A percentile compares a stretch with the other conserved stretches of the same genome.
Evolutionary conservation across 2,329 filamentous ascomycete genomes (phyloP).

Genomic region (Chaetomiaceae sp.): DNA sequence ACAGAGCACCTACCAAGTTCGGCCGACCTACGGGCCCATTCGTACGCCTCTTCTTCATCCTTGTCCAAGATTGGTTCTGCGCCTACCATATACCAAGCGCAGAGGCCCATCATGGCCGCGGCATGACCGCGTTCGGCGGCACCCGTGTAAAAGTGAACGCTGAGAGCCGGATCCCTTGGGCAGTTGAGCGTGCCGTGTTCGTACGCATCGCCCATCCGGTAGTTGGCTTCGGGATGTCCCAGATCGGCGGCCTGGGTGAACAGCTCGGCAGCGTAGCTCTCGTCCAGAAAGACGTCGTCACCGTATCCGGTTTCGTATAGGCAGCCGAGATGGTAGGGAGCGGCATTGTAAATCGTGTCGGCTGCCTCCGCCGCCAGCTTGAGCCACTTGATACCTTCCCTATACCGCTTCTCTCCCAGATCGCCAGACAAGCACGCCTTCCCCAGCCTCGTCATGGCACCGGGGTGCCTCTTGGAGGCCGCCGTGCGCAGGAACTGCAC

Average conservation of each 20-base stretch:
- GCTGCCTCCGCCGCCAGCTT: constrained; percentile 88
- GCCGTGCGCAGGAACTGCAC: constrained; percentile 89
- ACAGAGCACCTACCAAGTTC: constrained; percentile 80
- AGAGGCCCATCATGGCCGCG: constrained; percentile 94
- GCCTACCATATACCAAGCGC: constrained; percentile 97
- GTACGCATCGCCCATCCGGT: constrained; percentile 90
- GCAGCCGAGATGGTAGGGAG: constrained; percentile 83
- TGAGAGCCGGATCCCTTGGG: constrained; percentile 84
- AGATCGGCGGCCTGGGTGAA: constrained; percentile 93
- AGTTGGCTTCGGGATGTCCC: constrained; percentile 80
- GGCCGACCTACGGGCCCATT: constrained; percentile 87
- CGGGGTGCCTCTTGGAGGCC: constrained; percentile 90
- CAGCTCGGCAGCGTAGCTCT: constrained; percentile 83
- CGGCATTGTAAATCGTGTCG: constrained; percentile 85
- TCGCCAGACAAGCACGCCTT: constrained; percentile 87
- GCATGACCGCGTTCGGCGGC: constrained; percentile 82
- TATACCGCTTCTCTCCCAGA: constrained; percentile 78
- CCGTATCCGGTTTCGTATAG: constrained; percentile 92
- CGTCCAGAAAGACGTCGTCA: constrained; percentile 88
- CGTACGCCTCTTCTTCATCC: constrained; percentile 92
- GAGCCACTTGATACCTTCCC: constrained; percentile 93
- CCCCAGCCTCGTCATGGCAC: constrained; percentile 87
- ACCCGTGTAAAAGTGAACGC: constrained; percentile 94
- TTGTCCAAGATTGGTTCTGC: constrained; percentile 88
- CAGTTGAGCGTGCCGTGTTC: constrained; percentile 86